phyloP scores from a whole-genome alignment of 1,284 basidiomycete genomes.

The Rhizoctonia solani region DNA sequence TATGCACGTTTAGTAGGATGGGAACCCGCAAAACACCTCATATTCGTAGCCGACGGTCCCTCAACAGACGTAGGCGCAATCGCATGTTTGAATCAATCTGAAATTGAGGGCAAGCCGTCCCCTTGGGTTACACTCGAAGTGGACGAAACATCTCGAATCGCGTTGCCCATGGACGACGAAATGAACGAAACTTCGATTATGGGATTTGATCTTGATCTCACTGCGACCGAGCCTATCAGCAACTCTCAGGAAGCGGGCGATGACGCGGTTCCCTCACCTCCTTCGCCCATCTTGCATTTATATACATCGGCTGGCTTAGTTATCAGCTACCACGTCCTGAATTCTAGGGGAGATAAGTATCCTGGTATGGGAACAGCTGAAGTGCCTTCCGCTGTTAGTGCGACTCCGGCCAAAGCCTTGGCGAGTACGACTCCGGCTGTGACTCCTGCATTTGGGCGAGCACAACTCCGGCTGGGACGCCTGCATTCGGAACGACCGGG shows the following conservation, averaged over 20 bases:
- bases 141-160: constrained; percentile 71
- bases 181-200: constrained; percentile 73
- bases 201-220: constrained; percentile 71
- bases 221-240: constrained; percentile 52
- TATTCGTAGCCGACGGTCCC: constrained; percentile 72
- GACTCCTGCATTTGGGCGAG: constrained; percentile 12
- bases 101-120: constrained; percentile 41
- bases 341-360: constrained; percentile 57
- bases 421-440: constrained; percentile 15
- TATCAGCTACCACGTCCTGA: constrained; percentile 73
- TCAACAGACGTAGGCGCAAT: constrained; percentile 78
- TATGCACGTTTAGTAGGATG: constrained; percentile 63
- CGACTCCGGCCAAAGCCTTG: not conserved
- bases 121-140: constrained; percentile 71
- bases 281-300: constrained; percentile 72
- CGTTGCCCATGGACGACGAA: constrained; percentile 70
- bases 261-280: constrained; percentile 51
- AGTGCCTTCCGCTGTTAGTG: not conserved
- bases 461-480: constrained; percentile 4
- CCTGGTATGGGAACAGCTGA: constrained; percentile 52
- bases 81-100: constrained; percentile 51
- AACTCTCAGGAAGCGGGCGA: constrained; percentile 54
- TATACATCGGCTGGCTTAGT: constrained; percentile 83
- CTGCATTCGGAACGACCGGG: constrained; percentile 10
- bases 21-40: constrained; percentile 62